Evolutionary conservation across 345 rosid genomes (phyloP).

Genomic region (Moricandia moricandioides): DNA sequence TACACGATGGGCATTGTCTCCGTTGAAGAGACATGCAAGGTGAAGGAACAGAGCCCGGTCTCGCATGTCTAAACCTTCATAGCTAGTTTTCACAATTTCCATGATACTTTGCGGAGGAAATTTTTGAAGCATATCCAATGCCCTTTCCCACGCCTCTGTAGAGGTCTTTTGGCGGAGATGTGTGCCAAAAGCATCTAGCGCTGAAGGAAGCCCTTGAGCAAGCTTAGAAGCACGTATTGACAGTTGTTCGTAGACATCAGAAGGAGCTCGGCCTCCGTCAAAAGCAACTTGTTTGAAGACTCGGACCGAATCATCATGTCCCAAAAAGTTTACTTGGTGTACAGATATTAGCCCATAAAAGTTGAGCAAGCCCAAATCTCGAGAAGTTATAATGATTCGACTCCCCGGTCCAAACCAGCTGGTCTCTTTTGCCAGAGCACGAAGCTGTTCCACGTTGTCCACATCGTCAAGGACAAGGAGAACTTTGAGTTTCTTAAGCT

Average conservation of each 20-base stretch:
- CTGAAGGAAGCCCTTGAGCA: conserved; percentile 32
- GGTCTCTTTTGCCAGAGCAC: conserved; percentile 3
- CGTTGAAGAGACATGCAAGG: conserved; percentile 31
- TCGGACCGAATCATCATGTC: not conserved
- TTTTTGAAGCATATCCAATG: not conserved
- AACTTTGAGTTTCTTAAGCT: not conserved
- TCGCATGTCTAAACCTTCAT: not conserved
- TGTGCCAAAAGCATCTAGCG: not conserved
- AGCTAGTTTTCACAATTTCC: conserved; percentile 8
- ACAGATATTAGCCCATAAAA: not conserved
- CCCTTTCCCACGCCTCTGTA: not conserved
- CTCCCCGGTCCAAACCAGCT: conserved; percentile 28
- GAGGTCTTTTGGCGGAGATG: not conserved
- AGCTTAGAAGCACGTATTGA: conserved; percentile 13
- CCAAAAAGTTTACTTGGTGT: not conserved
- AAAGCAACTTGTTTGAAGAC: conserved; percentile 20
- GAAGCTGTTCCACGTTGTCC: conserved; percentile 1
- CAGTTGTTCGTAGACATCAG: not conserved
- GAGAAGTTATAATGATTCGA: conserved; percentile 25
- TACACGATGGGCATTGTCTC: not conserved
- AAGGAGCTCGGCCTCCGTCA: conserved; percentile 2
- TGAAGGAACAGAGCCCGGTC: conserved; percentile 16
- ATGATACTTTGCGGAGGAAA: not conserved
- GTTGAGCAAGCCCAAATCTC: conserved; percentile 8
- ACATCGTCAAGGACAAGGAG: conserved; percentile 23